phyloP scores from a whole-genome alignment of 2,329 filamentous ascomycete species.

The Phoma sp. region DNA sequence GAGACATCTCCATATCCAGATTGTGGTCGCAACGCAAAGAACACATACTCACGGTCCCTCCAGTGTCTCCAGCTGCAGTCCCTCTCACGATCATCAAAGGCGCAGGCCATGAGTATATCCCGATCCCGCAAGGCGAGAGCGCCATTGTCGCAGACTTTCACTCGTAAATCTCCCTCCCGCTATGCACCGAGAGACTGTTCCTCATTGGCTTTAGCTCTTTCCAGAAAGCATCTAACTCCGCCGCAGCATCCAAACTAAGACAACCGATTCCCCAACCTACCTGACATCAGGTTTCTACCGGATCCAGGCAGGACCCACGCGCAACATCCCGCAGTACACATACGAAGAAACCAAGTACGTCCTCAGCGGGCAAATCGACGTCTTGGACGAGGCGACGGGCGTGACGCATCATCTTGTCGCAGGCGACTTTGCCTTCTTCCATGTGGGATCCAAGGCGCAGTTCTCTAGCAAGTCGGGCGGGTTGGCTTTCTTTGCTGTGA shows the following conservation, averaged over 20 bases:
- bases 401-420: slow-evolving; percentile 33
- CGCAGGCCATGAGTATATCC: slow-evolving; percentile 33
- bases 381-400: slow-evolving; percentile 34
- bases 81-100: slow-evolving; percentile 37
- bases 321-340: slow-evolving; percentile 27
- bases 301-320: slow-evolving; percentile 29
- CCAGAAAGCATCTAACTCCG: background rate
- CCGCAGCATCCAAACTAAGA: slow-evolving; percentile 27
- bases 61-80: slow-evolving; percentile 27
- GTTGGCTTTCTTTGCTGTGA: slow-evolving; percentile 32
- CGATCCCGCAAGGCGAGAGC: slow-evolving; percentile 31
- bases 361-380: slow-evolving; percentile 33
- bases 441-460: slow-evolving; percentile 31
- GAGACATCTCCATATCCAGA: background rate
- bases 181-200: background rate
- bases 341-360: slow-evolving; percentile 39
- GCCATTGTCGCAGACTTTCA: slow-evolving; percentile 38
- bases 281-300: slow-evolving; percentile 38
- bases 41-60: background rate
- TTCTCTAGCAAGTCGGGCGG: slow-evolving; percentile 33
- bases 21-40: background rate
- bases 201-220: background rate
- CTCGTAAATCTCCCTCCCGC: slow-evolving; percentile 19
- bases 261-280: slow-evolving; percentile 28
- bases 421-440: slow-evolving; percentile 37